A percentile compares a stretch with the other conserved stretches of the same genome.
phyloP scores from a whole-genome alignment of 345 rosid genomes.

The Raphanus raphanistrum region DNA sequence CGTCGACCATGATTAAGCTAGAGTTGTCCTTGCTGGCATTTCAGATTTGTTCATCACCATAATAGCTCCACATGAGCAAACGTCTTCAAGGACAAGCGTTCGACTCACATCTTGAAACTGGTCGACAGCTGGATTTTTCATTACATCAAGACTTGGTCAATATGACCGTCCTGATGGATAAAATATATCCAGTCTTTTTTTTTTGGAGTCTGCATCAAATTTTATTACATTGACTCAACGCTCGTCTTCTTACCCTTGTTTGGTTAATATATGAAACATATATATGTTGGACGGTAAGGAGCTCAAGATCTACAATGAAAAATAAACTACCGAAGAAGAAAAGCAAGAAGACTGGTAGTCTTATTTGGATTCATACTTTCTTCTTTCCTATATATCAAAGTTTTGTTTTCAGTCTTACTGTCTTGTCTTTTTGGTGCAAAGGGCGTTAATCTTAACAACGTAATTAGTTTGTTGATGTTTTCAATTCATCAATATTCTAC shows the following conservation, averaged over 20 bases:
- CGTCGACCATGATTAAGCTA: too few species aligned
- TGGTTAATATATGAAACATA: background rate
- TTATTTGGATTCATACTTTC: background rate
- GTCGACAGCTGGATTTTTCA: too few species aligned
- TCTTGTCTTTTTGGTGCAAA: background rate
- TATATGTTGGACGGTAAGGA: background rate
- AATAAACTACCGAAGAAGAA: background rate
- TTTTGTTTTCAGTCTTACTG: background rate
- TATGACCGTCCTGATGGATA: too few species aligned
- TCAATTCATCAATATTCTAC: background rate
- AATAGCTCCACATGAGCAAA: too few species aligned
- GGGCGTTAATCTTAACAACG: background rate
- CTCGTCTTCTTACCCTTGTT: background rate
- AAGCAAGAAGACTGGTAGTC: background rate
- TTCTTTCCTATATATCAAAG: background rate
- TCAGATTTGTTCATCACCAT: too few species aligned
- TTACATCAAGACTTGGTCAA: too few species aligned
- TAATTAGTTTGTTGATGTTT: background rate
- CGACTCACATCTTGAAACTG: too few species aligned
- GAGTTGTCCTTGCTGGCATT: too few species aligned
- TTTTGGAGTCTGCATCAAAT: background rate
- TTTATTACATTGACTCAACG: background rate
- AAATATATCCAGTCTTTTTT: background rate
- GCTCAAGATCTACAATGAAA: background rate
- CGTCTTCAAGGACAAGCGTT: too few species aligned